Conservation (phyloP, 2,329 filamentous ascomycete species). For the Diplodia sapinea region DNA sequence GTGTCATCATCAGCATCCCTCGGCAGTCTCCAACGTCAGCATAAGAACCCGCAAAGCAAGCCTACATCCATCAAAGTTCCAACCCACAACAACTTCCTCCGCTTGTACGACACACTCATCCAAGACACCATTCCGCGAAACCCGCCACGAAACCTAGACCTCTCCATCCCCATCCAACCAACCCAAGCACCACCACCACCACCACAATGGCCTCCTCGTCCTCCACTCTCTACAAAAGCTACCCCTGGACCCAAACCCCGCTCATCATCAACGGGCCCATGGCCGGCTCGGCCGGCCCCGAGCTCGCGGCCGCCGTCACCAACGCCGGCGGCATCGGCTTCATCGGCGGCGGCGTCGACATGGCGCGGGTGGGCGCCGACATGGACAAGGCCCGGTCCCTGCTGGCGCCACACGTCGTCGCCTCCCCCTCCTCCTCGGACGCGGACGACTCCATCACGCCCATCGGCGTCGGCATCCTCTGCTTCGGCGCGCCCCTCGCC, state of each 20-base stretch:
- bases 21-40: too few species aligned
- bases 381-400: background rate
- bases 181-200: background rate
- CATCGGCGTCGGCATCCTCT: background rate
- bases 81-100: too few species aligned
- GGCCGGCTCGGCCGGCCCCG: conserved; percentile 13
- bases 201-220: background rate
- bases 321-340: conserved; percentile 21
- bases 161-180: background rate
- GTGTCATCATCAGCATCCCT: too few species aligned
- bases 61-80: too few species aligned
- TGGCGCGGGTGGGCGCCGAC: background rate
- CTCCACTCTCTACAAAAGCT: conserved; percentile 1
- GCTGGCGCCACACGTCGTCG: background rate
- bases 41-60: too few species aligned
- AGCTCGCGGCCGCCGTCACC: conserved; percentile 21
- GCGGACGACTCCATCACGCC: background rate
- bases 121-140: too few species aligned
- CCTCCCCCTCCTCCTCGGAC: background rate
- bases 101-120: too few species aligned
- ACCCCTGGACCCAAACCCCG: conserved; percentile 15
- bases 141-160: too few species aligned
- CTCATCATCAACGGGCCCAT: conserved; percentile 23
- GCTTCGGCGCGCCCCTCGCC: background rate
- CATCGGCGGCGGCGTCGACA: conserved; percentile 4